Evolutionary conservation across 768 basidiomycete species (phyloP).

Genomic region (Trametes villosa): DNA sequence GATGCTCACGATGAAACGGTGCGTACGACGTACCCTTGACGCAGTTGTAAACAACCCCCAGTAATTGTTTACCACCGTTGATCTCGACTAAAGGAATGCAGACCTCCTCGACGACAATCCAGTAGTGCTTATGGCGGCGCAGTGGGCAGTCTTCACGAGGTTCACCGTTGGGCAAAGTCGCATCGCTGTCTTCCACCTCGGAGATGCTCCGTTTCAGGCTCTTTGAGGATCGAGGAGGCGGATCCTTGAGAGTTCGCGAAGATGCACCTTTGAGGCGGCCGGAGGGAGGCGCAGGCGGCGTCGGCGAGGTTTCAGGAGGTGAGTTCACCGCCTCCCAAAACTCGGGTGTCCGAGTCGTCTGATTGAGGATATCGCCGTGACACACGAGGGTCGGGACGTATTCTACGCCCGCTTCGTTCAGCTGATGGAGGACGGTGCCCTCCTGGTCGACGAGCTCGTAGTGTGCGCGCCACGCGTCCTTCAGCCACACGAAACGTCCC

Average conservation of each 20-base stretch:
- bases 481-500: constrained; percentile 4
- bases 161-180: too few relatives aligned
- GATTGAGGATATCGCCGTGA: constrained; percentile 6
- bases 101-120: constrained; percentile 12
- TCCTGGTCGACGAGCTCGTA: constrained; percentile 3
- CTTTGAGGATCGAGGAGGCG: not conserved
- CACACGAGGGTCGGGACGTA: constrained; percentile 10
- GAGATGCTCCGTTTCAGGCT: not conserved
- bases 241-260: not conserved
- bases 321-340: not conserved
- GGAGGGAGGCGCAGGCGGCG: not conserved
- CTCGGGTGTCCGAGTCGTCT: not conserved
- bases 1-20: too few relatives aligned
- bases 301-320: not conserved
- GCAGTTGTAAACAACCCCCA: constrained; percentile 4
- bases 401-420: not conserved
- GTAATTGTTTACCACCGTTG: not conserved
- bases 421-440: not conserved
- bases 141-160: not conserved
- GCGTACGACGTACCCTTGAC: not conserved
- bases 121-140: constrained; percentile 12
- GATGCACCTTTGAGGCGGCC: not conserved
- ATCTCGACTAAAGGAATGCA: constrained; percentile 6
- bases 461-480: constrained; percentile 13
- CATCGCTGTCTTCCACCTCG: not conserved